These are phyloP conservation scores for Agrocybe pediades DNA, from an alignment of 768 basidiomycete genomes.

Conservation along the genomic window DNA sequence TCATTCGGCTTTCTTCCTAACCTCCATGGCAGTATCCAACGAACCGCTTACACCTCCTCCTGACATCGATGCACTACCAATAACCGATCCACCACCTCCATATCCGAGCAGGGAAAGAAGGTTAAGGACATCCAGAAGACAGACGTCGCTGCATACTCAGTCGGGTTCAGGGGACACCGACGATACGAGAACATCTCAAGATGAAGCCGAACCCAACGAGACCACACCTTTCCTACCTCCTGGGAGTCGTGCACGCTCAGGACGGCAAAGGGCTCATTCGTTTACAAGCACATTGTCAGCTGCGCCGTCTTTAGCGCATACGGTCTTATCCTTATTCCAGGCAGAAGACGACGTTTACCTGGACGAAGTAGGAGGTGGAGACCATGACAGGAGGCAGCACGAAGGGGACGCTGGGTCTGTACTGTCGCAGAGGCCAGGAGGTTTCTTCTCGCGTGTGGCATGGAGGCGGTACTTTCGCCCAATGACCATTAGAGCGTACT, in stretches of 20 bases:
- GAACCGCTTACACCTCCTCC: constrained; percentile 17
- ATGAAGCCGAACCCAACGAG: constrained; percentile 41
- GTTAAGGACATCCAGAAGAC: constrained; percentile 31
- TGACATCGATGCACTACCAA: constrained; percentile 14
- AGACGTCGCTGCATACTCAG: constrained; percentile 25
- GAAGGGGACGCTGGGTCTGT: constrained; percentile 13
- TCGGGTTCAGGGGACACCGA: constrained; percentile 35
- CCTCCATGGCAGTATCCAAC: constrained; percentile 15
- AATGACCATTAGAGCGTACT: constrained; percentile 56
- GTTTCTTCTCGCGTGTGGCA: constrained; percentile 33
- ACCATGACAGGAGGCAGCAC: constrained; percentile 31
- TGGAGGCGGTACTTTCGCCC: constrained; percentile 71
- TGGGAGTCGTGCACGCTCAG: constrained; percentile 19
- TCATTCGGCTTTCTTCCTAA: constrained; percentile 1
- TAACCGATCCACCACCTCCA: constrained; percentile 68
- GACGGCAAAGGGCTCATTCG: constrained; percentile 58
- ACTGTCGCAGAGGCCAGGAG: constrained; percentile 15
- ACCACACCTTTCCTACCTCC: constrained; percentile 47
- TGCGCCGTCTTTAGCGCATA: constrained; percentile 69
- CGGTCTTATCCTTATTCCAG: constrained; percentile 68
- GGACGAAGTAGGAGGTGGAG: constrained; percentile 35
- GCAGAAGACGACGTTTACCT: constrained; percentile 41
- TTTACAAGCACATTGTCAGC: constrained; percentile 55
- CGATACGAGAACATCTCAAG: constrained; percentile 28
- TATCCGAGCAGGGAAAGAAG: constrained; percentile 58